Evolutionary conservation across 2,329 filamentous ascomycete species (phyloP), one percentile per base, ranked within the genome.

Genomic region (Botrytis fabae): DNA sequence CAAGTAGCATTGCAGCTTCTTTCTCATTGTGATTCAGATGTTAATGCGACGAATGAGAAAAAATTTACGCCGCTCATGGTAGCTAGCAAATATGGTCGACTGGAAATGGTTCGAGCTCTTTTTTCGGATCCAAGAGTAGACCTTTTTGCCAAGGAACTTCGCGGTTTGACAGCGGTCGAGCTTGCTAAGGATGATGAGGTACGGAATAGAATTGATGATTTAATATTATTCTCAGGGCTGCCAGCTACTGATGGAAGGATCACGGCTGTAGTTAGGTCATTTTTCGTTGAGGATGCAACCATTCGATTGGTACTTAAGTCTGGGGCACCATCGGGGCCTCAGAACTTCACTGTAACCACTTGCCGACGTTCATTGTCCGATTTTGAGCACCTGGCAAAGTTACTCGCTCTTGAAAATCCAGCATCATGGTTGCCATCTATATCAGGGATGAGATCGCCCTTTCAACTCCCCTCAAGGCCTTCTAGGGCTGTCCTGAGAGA

Each of bases 151-250:
- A 93, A 92, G 81, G 97, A 99, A 81, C 83, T 93, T 25, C 89
- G 96, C 74, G 96, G 96, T 0, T 85, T 99, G 78, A 98, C 95
- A 12, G 96, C 96, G 12, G 94, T 98, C 10, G 96, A 99, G 82
- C 86, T 99, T 64, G 96, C 97, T 68, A 99, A 99, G 81, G 97
- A 99, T 79, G 96, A 99, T 80, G 96, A 99, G 77, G 93, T 99
- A 40, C 90, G 96, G 57, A 99, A 98, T 83, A 91, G 93, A 78
- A 98, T 99, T 75, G 96, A 99, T 80, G 96, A 99, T 81, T 85
- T 99, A 75, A 91, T 95, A 1, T 84, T 99, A 16, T 92, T 99
- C 76, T 92, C 93, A 32, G 90, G 91, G 81, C 86, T 88, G 1
- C 86, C 92, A 8, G 91, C 89, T 18, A 85, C 88, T 16, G 94